Evolutionary conservation across 176 grass and related monocot genomes (phyloP).

Genomic region (Canna indica): DNA sequence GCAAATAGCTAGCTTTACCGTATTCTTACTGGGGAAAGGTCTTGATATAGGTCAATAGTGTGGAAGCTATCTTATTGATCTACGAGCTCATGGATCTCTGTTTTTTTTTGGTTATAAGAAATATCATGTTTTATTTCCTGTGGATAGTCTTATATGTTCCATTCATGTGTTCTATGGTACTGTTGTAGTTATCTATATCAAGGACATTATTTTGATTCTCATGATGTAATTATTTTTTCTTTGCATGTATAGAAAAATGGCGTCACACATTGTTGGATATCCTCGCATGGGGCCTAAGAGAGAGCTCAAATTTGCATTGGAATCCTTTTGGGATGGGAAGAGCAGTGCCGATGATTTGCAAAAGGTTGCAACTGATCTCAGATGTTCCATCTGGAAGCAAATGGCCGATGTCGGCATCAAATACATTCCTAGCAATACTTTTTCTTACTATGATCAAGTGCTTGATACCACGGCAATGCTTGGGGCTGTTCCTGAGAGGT

Average conservation of each 20-base stretch:
- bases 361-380: constrained; percentile 68
- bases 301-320: constrained; percentile 92
- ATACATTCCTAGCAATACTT: constrained; percentile 95
- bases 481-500: constrained; percentile 72
- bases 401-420: constrained; percentile 87
- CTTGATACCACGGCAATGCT: constrained; percentile 89
- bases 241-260: constrained; percentile 45
- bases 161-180: too few species aligned
- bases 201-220: background rate
- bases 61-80: too few species aligned
- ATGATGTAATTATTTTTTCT: constrained; percentile 6
- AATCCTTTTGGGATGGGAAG: constrained; percentile 96
- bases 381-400: constrained; percentile 91
- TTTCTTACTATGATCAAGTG: constrained; percentile 87
- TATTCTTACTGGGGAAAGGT: too few species aligned
- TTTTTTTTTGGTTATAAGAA: background rate
- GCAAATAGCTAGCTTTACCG: too few species aligned
- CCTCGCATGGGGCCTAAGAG: constrained; percentile 98
- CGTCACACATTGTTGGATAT: constrained; percentile 94
- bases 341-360: constrained; percentile 65
- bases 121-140: background rate
- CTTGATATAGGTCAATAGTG: too few species aligned
- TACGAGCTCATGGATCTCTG: background rate
- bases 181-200: background rate
- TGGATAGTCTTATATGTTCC: too few species aligned